Base-by-base conservation (phyloP, 192 early-diverging fungal genomes). In the Chytriomyces sp. region DNA sequence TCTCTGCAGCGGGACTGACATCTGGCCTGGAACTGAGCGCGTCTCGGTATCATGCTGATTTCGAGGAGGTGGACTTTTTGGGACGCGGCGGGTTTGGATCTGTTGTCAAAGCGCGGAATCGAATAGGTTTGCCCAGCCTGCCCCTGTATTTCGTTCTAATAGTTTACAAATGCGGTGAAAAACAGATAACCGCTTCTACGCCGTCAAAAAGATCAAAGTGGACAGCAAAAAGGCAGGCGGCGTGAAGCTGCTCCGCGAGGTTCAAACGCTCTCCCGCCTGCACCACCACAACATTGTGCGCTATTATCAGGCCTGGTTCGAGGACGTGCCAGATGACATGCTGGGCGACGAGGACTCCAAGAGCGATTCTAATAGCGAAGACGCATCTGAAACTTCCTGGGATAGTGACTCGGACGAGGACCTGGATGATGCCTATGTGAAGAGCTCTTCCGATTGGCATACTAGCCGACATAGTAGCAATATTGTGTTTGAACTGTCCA, bases 71-170 rank as follows among this genome's bases (percentile, higher is more conserved):
- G 34, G 80, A 82, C 58, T 82, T 79, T 63, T 52, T 87, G 5
- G 82, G 82, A 14, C 64, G 66, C 44, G 84, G 94, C 4, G 94
- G 94, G 3, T 98, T 95, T 85, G 96, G 96, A n/a, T 89, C 90
- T 61, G 96, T 98, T 0, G 90, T 96, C 38, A 98, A 98, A 74
- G 93, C 93, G 0, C 84, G 92, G 17, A 96, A 98, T 71, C 80
- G 83, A 33, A 85, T 97, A 0, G 94, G 93, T 70, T 87, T n/a
- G 14, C 84, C 0, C 14, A 49, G n/a, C n/a, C 39, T 73, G 57
- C 61, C 39, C 34, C 0, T 10, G 10, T 33, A 26, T 41, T 26
- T 3, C 26, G 31, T 22, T 22, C 25, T 69, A n/a, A 49, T 0
- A 28, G 62, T 8, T 22, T n/a, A 19, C 22, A 5, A 19, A 14